Conservation (phyloP, 2,329 filamentous ascomycete genomes). For the Escovopsis sp. region DNA sequence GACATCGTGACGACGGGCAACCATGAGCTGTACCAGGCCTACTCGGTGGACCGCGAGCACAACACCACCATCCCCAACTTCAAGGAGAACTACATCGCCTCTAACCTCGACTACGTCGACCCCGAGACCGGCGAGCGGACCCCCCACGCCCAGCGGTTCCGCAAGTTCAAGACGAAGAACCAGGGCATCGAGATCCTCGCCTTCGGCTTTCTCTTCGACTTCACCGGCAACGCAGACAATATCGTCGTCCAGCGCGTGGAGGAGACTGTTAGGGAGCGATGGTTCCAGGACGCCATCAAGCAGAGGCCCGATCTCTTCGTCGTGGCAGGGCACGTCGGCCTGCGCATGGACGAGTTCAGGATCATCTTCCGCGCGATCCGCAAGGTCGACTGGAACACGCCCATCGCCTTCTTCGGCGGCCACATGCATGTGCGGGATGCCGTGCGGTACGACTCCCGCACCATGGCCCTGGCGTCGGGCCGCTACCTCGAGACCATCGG, state of each 20-base stretch:
- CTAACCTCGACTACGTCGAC: constrained; percentile 80
- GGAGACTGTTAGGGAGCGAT: constrained; percentile 65
- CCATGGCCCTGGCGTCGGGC: constrained; percentile 71
- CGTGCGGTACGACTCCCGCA: constrained; percentile 59
- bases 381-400: constrained; percentile 58
- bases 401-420: constrained; percentile 84
- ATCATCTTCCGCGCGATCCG: constrained; percentile 67
- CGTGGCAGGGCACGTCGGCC: constrained; percentile 70
- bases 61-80: constrained; percentile 71
- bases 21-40: constrained; percentile 80
- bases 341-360: constrained; percentile 66
- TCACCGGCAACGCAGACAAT: constrained; percentile 80
- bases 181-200: constrained; percentile 70
- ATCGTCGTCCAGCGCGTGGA: constrained; percentile 69
- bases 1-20: constrained; percentile 83
- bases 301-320: constrained; percentile 79
- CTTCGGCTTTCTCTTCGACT: constrained; percentile 92
- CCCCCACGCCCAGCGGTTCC: constrained; percentile 67
- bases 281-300: constrained; percentile 78
- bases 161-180: constrained; percentile 84
- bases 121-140: constrained; percentile 53
- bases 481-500: constrained; percentile 92
- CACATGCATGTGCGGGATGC: constrained; percentile 84
- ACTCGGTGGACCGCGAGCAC: constrained; percentile 65
- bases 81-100: constrained; percentile 66